These are phyloP conservation scores for Ulmus americana DNA, from an alignment of 331 rosid genomes.

Conservation along the genomic window DNA sequence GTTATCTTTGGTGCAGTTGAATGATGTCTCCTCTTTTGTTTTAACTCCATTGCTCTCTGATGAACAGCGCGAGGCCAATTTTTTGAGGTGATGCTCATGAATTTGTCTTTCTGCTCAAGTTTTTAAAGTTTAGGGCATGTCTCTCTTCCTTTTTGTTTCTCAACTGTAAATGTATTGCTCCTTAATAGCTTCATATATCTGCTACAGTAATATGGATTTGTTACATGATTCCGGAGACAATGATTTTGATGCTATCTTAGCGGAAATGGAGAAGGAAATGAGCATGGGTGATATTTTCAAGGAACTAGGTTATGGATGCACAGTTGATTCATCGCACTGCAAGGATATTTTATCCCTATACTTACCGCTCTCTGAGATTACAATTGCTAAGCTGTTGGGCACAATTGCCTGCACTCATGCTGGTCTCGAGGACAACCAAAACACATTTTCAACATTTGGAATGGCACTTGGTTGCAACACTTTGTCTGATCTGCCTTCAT, in stretches of 20 bases:
- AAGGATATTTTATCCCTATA: constrained; percentile 79
- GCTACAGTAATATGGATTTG: constrained; percentile 60
- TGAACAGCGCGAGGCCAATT: constrained; percentile 58
- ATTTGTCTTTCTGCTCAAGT: constrained; percentile 15
- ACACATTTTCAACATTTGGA: constrained; percentile 50
- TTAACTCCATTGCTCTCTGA: constrained; percentile 72
- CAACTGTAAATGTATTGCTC: background rate
- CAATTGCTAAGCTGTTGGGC: constrained; percentile 77
- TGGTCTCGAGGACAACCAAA: constrained; percentile 82
- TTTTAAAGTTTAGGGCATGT: constrained; percentile 15
- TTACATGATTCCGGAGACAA: constrained; percentile 53
- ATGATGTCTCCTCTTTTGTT: constrained; percentile 51
- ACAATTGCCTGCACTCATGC: constrained; percentile 61
- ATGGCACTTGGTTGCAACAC: constrained; percentile 61
- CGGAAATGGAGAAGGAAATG: constrained; percentile 93
- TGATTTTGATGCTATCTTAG: constrained; percentile 87
- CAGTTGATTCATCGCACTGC: constrained; percentile 70
- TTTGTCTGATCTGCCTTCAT: constrained; percentile 56
- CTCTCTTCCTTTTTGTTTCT: constrained; percentile 3
- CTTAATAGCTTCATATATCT: constrained; percentile 16
- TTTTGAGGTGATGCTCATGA: constrained; percentile 49
- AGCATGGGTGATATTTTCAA: constrained; percentile 87
- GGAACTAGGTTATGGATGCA: constrained; percentile 98
- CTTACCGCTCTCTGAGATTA: constrained; percentile 68
- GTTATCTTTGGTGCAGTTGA: constrained; percentile 64